These are phyloP conservation scores for Prunus salicina DNA, from an alignment of 306 rosid species.

Conservation along the genomic window DNA sequence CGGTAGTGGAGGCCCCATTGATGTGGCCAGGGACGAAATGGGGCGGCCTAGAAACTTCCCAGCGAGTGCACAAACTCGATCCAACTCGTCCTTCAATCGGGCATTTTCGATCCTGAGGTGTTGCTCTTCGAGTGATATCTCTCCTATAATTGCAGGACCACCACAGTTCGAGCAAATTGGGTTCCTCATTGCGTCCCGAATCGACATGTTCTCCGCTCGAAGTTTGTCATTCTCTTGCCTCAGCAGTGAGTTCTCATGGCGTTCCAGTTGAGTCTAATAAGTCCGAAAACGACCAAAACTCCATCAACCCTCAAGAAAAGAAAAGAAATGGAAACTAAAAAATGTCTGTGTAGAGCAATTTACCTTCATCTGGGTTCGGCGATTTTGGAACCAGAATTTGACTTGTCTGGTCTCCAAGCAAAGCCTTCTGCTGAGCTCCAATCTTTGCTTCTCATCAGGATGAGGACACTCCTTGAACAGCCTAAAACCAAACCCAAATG, in stretches of 20 bases:
- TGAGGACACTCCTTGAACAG: slow-evolving; percentile 95
- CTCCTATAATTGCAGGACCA: slow-evolving; percentile 80
- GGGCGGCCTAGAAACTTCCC: slow-evolving; percentile 90
- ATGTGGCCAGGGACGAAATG: slow-evolving; percentile 41
- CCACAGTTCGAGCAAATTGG: slow-evolving; percentile 93
- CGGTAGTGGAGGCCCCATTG: slow-evolving; percentile 63
- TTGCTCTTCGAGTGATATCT: slow-evolving; percentile 84
- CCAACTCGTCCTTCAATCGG: slow-evolving; percentile 81
- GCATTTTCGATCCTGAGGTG: slow-evolving; percentile 89
- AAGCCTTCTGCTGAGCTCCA: slow-evolving; percentile 77
- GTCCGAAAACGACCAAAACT: background rate
- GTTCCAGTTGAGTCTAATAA: slow-evolving; percentile 82
- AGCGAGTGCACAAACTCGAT: slow-evolving; percentile 80
- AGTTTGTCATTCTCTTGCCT: slow-evolving; percentile 96
- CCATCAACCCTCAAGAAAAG: background rate
- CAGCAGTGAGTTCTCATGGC: slow-evolving; percentile 85
- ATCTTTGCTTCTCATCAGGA: slow-evolving; percentile 94
- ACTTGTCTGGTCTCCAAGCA: slow-evolving; percentile 87
- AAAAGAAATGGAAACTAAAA: background rate
- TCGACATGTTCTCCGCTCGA: slow-evolving; percentile 88
- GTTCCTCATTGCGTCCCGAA: slow-evolving; percentile 91
- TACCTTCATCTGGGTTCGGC: slow-evolving; percentile 98
- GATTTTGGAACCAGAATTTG: slow-evolving; percentile 98
- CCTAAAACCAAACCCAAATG: slow-evolving; percentile 29
- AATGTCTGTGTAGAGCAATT: background rate